Evolutionary conservation across 1,139 yeast species (phyloP), one percentile per base, ranked within the genome.

Genomic region (Debaryomycetaceae sp.): DNA sequence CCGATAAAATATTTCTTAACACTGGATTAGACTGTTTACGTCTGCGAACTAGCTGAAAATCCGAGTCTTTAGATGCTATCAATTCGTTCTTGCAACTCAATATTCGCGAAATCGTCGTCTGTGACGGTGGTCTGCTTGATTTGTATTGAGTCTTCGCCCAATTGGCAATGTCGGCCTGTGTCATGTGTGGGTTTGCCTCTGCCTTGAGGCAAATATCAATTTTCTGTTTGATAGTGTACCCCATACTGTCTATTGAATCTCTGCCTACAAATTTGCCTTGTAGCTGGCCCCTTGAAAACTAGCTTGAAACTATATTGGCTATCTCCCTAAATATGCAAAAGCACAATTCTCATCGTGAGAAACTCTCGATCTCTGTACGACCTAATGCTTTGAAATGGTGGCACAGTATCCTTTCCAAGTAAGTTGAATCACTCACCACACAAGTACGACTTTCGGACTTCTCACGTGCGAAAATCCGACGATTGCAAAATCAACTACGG

Each of bases 191-290:
- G 51, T 80, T 77, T 17, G 83, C 68, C 58, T 82, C 87, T 17
- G 86, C 80, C 72, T 81, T 80, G 42, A 83, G 73, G 55, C 87
- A 82, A 44, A 83, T 81, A 53, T 81, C 86, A 37, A 81, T 81
- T 61, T 83, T 80, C 53, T 82, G 87, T 57, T 81, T 83, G 49
- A 79, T 76, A 6, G 81, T 78, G 51, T 76, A 78, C 5, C 83
- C 83, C 83, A 79, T 78, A 7, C 8, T 27, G 11, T 17, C 20
- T 17, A 17, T 17, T 17, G 20, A 17, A 17, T 17, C 4, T 17
- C 4, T 17, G 20, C 20, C 20, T 17, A 17, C 20, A 17, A 17
- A 17, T 17, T 17, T 17, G 20, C 20, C 20, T 17, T 17, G 20
- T 17, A 17, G 20, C 20, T 17, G 20, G 20, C 20, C 2, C 20